These are phyloP conservation scores for Rhodamnia rubescens DNA, from an alignment of 345 rosid species.

Conservation along the genomic window DNA sequence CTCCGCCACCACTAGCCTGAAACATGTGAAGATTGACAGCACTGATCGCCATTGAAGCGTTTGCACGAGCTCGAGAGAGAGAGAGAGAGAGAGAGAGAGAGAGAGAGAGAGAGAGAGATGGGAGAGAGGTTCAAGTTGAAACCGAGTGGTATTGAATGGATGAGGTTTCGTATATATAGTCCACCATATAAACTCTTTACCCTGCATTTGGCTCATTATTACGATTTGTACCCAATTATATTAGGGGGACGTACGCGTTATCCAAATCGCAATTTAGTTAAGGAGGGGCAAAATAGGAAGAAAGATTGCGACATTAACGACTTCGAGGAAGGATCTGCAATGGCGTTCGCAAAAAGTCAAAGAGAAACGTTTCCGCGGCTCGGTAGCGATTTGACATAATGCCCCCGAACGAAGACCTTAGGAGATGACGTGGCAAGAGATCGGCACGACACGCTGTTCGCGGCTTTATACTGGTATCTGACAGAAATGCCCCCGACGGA, in stretches of 20 bases:
- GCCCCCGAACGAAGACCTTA: background rate
- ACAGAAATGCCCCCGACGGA: background rate
- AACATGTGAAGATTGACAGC: conserved; percentile 22
- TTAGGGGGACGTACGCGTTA: background rate
- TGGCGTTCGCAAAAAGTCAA: too few relatives aligned
- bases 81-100: background rate
- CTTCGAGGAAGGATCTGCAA: background rate
- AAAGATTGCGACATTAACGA: background rate
- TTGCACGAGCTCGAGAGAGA: background rate
- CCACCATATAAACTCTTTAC: background rate
- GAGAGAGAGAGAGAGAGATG: background rate
- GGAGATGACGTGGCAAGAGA: background rate
- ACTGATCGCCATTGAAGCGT: background rate
- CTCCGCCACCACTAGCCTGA: conserved; percentile 16
- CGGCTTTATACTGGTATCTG: background rate
- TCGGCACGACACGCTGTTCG: background rate
- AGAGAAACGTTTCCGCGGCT: background rate
- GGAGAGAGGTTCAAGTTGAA: background rate
- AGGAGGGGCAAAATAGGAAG: background rate
- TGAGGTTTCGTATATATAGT: background rate
- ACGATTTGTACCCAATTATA: background rate
- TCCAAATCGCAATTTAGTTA: background rate
- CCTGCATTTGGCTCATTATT: background rate
- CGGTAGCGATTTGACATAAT: background rate
- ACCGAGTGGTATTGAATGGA: background rate